Evolutionary conservation across 2,329 filamentous ascomycete genomes (phyloP).

Genomic region (Xylaria hypoxylon): DNA sequence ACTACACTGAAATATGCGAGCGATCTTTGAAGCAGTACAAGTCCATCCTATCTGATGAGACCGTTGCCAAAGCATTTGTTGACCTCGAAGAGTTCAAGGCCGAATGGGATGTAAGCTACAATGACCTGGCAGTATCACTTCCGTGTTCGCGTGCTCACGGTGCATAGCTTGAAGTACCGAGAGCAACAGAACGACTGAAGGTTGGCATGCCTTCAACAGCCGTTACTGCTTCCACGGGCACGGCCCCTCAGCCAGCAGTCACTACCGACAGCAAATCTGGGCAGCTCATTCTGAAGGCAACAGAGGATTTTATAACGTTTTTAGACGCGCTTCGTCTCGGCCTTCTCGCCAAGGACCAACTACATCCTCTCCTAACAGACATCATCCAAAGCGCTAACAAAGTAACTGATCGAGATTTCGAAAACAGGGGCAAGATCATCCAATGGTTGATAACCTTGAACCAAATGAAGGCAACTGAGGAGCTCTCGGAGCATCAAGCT

Average conservation of each 20-base stretch:
- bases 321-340: slow-evolving; percentile 94
- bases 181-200: slow-evolving; percentile 90
- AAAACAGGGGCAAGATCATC: slow-evolving; percentile 95
- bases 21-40: slow-evolving; percentile 96
- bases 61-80: slow-evolving; percentile 86
- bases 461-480: slow-evolving; percentile 96
- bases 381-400: slow-evolving; percentile 98
- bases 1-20: slow-evolving; percentile 97
- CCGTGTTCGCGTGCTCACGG: slow-evolving; percentile 33
- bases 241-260: slow-evolving; percentile 57
- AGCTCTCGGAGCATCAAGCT: slow-evolving; percentile 86
- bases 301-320: slow-evolving; percentile 98
- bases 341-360: slow-evolving; percentile 90
- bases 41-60: slow-evolving; percentile 89
- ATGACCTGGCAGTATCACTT: not conserved
- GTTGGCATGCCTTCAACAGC: slow-evolving; percentile 93
- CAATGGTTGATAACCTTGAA: slow-evolving; percentile 98
- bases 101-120: slow-evolving; percentile 80
- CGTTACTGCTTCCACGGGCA: slow-evolving; percentile 64
- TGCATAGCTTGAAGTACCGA: slow-evolving; percentile 86
- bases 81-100: slow-evolving; percentile 91
- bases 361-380: slow-evolving; percentile 95
- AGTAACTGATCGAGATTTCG: slow-evolving; percentile 94
- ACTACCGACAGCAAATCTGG: slow-evolving; percentile 63
- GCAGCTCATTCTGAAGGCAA: slow-evolving; percentile 85